A percentile compares a stretch with the other conserved stretches of the same genome.
phyloP scores from a whole-genome alignment of 169 alveolate species.

The Nephromyces sp. region DNA sequence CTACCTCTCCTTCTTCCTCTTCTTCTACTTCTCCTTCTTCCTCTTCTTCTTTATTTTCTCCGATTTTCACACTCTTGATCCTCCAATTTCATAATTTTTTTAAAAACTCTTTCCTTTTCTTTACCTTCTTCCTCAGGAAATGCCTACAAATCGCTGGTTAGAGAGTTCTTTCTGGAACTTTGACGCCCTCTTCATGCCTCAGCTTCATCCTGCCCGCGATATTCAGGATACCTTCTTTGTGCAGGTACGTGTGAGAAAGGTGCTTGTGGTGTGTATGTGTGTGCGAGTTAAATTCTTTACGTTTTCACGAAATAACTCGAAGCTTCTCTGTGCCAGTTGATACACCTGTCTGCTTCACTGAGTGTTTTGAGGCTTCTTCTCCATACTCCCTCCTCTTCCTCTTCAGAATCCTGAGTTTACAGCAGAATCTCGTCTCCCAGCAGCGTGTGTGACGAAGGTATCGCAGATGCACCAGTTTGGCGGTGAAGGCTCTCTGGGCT shows the following conservation, averaged over 20 bases:
- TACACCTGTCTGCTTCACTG: not conserved
- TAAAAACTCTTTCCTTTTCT: not conserved
- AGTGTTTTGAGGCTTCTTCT: not conserved
- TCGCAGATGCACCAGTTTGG: constrained; percentile 86
- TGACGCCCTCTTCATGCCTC: constrained; percentile 98
- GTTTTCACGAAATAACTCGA: too few species aligned
- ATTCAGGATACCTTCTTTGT: constrained; percentile 98
- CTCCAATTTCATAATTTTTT: too few species aligned
- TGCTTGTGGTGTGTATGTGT: not conserved
- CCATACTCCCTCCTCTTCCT: not conserved
- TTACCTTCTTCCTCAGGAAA: constrained; percentile 81
- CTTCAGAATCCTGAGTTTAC: constrained; percentile 44
- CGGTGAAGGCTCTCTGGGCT: constrained; percentile 93
- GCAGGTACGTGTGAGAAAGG: constrained; percentile 33
- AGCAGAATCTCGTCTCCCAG: constrained; percentile 35
- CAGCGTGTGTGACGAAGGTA: constrained; percentile 79
- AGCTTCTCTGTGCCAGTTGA: not conserved
- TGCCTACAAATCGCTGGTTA: constrained; percentile 94
- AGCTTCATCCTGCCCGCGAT: constrained; percentile 99
- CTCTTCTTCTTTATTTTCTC: too few species aligned
- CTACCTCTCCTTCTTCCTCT: not conserved
- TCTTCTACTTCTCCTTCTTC: too few species aligned
- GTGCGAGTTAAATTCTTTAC: not conserved
- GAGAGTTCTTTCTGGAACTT: constrained; percentile 99
- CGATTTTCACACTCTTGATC: too few species aligned